Conservation (phyloP, 768 basidiomycete species). For the Auriscalpium vulgare region DNA sequence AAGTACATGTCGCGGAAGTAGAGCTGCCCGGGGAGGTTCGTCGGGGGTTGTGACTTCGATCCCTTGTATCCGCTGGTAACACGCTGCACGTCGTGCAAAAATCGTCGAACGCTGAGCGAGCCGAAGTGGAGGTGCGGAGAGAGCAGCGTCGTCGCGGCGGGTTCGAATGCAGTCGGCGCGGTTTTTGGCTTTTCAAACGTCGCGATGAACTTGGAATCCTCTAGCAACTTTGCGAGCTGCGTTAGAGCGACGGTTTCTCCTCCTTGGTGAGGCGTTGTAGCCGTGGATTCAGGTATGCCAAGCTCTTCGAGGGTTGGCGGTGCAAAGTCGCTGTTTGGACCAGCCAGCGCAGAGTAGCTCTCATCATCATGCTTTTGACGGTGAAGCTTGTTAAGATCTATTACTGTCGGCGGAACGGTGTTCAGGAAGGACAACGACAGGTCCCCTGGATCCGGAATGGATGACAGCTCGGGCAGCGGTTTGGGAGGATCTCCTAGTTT, state of each 20-base stretch:
- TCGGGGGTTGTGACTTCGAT: neutral
- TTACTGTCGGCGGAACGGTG: neutral
- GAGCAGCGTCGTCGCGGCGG: conserved; percentile 17
- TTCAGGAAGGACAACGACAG: neutral
- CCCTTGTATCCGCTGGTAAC: neutral
- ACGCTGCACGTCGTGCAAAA: conserved; percentile 6
- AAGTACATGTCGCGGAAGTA: conserved; percentile 8
- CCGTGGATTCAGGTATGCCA: conserved; percentile 9
- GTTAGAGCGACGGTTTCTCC: conserved; percentile 20
- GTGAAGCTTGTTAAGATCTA: neutral
- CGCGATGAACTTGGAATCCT: conserved; percentile 7
- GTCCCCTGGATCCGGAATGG: neutral
- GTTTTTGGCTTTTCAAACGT: conserved; percentile 15
- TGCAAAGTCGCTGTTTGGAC: conserved; percentile 19
- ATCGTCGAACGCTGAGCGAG: conserved; percentile 16
- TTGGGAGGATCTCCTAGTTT: neutral
- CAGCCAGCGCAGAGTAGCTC: conserved; percentile 1
- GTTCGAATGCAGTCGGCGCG: conserved; percentile 14
- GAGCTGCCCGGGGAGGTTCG: conserved; percentile 3
- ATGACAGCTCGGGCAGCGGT: neutral
- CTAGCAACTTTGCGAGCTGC: conserved; percentile 16
- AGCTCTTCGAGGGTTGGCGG: conserved; percentile 16
- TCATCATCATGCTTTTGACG: neutral
- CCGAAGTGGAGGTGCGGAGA: conserved; percentile 15
- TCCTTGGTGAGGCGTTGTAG: conserved; percentile 24